phyloP scores from a whole-genome alignment of 768 basidiomycete genomes.

The Trametes coccinea region DNA sequence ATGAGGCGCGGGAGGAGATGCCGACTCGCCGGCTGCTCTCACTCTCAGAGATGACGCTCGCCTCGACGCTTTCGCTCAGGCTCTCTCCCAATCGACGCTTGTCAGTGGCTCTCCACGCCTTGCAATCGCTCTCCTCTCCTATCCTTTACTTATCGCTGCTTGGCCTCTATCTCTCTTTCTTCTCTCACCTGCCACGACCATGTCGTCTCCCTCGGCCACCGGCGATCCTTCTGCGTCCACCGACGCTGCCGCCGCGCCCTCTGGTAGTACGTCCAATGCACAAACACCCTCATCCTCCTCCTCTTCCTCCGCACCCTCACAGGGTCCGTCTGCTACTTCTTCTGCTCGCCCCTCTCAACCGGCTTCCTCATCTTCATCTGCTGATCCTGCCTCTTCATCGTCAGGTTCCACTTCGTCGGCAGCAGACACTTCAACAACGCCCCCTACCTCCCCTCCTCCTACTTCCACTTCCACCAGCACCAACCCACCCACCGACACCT shows the following conservation, averaged over 20 bases:
- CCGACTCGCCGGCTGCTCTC: too few relatives aligned
- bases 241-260: neutral
- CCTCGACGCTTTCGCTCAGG: neutral
- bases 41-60: too few relatives aligned
- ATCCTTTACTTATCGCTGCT: neutral
- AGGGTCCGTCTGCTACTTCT: neutral
- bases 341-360: neutral
- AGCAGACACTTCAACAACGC: constrained; percentile 11
- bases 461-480: neutral
- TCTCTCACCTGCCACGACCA: constrained; percentile 15
- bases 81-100: too few relatives aligned
- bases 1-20: too few relatives aligned
- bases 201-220: constrained; percentile 11
- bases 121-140: neutral
- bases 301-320: neutral
- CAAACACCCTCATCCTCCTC: neutral
- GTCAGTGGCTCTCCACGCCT: neutral
- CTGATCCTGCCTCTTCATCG: constrained; percentile 7
- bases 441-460: constrained; percentile 3
- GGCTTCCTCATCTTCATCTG: neutral
- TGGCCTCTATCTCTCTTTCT: neutral
- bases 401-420: constrained; percentile 12
- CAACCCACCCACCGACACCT: neutral
- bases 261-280: constrained; percentile 13
- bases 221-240: neutral